Evolutionary conservation across 306 rosid species (phyloP), one percentile per base, ranked within the genome.

Genomic region (Dryas alaskensis): DNA sequence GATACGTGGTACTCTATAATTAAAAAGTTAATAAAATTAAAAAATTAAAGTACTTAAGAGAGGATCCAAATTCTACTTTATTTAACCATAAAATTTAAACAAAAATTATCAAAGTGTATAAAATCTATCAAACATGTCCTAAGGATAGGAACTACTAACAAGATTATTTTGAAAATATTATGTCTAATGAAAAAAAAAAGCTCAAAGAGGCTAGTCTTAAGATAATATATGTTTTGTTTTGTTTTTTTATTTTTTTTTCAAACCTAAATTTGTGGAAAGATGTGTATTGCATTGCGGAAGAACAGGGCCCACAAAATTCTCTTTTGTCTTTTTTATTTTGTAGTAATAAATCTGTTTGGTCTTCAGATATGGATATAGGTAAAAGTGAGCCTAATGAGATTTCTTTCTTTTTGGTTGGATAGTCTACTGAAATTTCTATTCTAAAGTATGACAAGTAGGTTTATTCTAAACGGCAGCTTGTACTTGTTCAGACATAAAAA

Each of bases 321-420:
- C 37, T 31, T 31, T 31, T 31, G 37, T 31, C 37, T 31, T 31
- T 31, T 31, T 1, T 31, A 2, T 31, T 31, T 31, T 31, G 19
- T 31, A 2, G 37, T 31, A 31, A 1, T 31, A 31, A 31, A 31
- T 31, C 37, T 67, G 48, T 67, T 79, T 4, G 39, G 70, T 65
- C 66, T 31, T 53, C 60, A 37, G 73, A 79, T 63, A 48, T 39
- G 76, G 79, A 86, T 74, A 73, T 55, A 47, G 65, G 69, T 67
- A 69, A 80, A 78, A 31, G 85, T 6, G 45, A 73, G 65, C 52
- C 16, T 55, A 46, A 40, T 19, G 49, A 74, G 54, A 70, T 70
- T 76, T 84, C 72, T 76, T 31, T 31, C 37, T 31, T 31, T 31
- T 31, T 31, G 37, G 3, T 31, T 31, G 22, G 22, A 22, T 22